Conservation (phyloP, 805 yeast genomes). For the Yamadazyma tumulicola region DNA sequence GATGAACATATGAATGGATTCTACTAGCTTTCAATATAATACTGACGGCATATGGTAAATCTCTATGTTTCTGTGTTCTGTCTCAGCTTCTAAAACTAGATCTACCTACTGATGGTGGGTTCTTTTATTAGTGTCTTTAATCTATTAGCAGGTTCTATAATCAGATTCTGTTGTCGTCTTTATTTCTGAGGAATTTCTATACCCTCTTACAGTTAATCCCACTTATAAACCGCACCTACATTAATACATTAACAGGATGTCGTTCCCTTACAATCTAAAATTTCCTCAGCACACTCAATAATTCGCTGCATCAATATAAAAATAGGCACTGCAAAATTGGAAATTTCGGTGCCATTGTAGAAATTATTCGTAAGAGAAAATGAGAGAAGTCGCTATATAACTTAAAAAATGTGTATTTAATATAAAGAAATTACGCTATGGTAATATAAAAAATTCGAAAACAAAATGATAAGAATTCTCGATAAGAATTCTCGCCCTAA, state of each 20-base stretch:
- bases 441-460: constrained; percentile 6
- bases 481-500: constrained; percentile 1
- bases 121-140: too few relatives aligned
- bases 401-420: constrained; percentile 4
- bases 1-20: too few relatives aligned
- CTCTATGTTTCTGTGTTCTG: too few relatives aligned
- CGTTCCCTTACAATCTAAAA: constrained; percentile 6
- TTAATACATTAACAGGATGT: constrained; percentile 6
- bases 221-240: constrained; percentile 5
- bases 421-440: constrained; percentile 5
- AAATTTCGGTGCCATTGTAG: constrained; percentile 5
- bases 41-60: too few relatives aligned
- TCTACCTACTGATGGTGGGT: too few relatives aligned
- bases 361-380: constrained; percentile 5
- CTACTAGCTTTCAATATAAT: too few relatives aligned
- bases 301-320: constrained; percentile 6
- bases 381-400: constrained; percentile 5
- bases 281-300: constrained; percentile 7
- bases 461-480: constrained; percentile 2
- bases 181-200: too few relatives aligned
- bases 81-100: too few relatives aligned
- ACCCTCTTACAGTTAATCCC: constrained; percentile 5
- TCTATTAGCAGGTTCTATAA: too few relatives aligned
- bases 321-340: constrained; percentile 5
- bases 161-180: too few relatives aligned